These are phyloP conservation scores for Buddleja alternifolia DNA, from an alignment of 257 asterid species.

Conservation along the genomic window DNA sequence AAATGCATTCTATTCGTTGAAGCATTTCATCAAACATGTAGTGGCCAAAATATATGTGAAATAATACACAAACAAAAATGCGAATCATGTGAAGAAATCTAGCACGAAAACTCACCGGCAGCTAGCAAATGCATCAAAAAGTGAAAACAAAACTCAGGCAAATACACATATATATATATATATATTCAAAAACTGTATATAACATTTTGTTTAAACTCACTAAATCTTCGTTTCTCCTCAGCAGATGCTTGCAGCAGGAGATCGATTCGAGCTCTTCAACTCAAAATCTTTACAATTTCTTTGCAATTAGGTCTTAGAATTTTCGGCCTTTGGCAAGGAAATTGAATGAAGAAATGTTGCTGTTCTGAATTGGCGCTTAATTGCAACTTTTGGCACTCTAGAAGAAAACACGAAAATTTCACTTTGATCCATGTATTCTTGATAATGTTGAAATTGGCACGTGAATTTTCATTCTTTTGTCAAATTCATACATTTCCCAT, in stretches of 20 bases:
- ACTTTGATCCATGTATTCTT: neutral
- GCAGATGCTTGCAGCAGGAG: neutral
- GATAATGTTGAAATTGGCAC: neutral
- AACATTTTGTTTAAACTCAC: neutral
- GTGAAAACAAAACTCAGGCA: neutral
- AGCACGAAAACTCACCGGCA: neutral
- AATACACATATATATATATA: too few relatives aligned
- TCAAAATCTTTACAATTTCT: too few relatives aligned
- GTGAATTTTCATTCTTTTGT: neutral
- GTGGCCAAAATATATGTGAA: neutral
- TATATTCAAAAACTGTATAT: neutral
- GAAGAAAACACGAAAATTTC: neutral
- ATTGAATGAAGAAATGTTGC: too few relatives aligned
- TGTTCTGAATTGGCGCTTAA: too few relatives aligned
- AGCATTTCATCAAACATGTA: slow-evolving; percentile 17
- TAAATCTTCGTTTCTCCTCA: neutral
- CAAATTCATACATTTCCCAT: too few relatives aligned
- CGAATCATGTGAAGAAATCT: neutral
- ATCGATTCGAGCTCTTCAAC: neutral
- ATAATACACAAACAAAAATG: neutral
- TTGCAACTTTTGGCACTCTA: neutral
- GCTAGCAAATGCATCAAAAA: too few relatives aligned
- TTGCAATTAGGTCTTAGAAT: too few relatives aligned
- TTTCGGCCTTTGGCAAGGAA: too few relatives aligned
- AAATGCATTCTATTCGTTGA: neutral